Evolutionary conservation across 495 filamentous ascomycete genomes (phyloP).

Genomic region (Achaetomiella virescens): DNA sequence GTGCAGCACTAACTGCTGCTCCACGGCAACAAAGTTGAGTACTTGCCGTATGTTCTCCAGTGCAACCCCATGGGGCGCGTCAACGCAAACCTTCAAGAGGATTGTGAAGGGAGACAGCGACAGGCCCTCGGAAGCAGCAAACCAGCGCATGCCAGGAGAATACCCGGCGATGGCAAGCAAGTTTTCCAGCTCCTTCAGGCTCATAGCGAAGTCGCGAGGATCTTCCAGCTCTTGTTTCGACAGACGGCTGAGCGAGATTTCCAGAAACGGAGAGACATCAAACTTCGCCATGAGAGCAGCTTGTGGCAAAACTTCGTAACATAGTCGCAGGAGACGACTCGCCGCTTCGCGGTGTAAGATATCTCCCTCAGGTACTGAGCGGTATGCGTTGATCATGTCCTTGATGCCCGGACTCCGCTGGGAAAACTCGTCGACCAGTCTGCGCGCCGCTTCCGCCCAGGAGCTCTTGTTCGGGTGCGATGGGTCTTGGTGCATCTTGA

Average conservation of each 20-base stretch:
- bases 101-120: conserved; percentile 59
- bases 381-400: conserved; percentile 64
- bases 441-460: conserved; percentile 60
- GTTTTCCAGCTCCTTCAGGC: conserved; percentile 65
- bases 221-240: conserved; percentile 38
- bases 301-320: conserved; percentile 75
- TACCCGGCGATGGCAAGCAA: conserved; percentile 68
- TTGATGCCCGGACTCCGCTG: conserved; percentile 72
- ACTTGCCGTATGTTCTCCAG: conserved; percentile 40
- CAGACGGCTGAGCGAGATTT: conserved; percentile 51
- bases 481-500: conserved; percentile 49
- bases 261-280: conserved; percentile 72
- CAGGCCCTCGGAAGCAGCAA: conserved; percentile 44
- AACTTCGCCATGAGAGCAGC: conserved; percentile 75
- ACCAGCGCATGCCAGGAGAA: conserved; percentile 81
- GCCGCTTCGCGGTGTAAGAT: conserved; percentile 71
- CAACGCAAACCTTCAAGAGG: conserved; percentile 49
- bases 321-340: conserved; percentile 65
- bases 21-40: conserved; percentile 43
- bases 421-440: conserved; percentile 67
- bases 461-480: conserved; percentile 36
- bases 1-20: conserved; percentile 43
- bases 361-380: conserved; percentile 58
- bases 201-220: conserved; percentile 45
- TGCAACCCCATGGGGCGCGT: conserved; percentile 37